These are phyloP conservation scores for Eudorina sp. DNA, from an alignment of 139 green algal genomes.

Conservation along the genomic window DNA sequence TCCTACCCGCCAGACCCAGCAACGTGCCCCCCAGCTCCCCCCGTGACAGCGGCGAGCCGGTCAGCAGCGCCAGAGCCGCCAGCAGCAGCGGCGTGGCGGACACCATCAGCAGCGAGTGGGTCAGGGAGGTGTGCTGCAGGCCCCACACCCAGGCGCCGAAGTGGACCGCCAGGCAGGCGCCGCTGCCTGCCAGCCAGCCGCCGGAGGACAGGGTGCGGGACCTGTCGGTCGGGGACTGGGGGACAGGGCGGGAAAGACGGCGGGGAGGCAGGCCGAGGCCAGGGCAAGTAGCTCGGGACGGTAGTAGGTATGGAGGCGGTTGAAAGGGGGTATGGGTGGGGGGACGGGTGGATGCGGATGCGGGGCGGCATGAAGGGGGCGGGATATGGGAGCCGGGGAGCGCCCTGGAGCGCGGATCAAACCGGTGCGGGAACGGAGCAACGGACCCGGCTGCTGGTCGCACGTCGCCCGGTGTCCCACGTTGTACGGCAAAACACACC, in stretches of 20 bases:
- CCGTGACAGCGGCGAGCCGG: conserved; percentile 70
- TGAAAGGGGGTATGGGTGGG: background rate
- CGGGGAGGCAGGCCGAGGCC: no score
- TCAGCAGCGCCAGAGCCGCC: conserved; percentile 57
- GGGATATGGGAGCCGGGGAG: no score
- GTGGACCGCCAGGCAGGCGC: conserved; percentile 78
- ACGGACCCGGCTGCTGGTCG: no score
- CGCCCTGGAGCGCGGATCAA: no score
- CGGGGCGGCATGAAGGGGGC: no score
- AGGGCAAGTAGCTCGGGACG: background rate
- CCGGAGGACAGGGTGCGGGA: background rate
- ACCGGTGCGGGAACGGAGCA: no score
- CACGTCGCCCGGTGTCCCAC: no score
- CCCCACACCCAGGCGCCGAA: conserved; percentile 81
- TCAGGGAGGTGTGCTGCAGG: conserved; percentile 78
- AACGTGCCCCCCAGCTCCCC: conserved; percentile 68
- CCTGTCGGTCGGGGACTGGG: background rate
- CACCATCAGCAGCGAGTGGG: conserved; percentile 87
- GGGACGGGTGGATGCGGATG: background rate
- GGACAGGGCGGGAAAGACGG: background rate
- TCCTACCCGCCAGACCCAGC: conserved; percentile 60
- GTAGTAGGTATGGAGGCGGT: background rate
- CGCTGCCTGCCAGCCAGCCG: conserved; percentile 58
- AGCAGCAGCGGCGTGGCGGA: conserved; percentile 83
- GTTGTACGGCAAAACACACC: no score